Conservation (phyloP, 1,139 yeast species). For the Debaryomyces psychrophilus region DNA sequence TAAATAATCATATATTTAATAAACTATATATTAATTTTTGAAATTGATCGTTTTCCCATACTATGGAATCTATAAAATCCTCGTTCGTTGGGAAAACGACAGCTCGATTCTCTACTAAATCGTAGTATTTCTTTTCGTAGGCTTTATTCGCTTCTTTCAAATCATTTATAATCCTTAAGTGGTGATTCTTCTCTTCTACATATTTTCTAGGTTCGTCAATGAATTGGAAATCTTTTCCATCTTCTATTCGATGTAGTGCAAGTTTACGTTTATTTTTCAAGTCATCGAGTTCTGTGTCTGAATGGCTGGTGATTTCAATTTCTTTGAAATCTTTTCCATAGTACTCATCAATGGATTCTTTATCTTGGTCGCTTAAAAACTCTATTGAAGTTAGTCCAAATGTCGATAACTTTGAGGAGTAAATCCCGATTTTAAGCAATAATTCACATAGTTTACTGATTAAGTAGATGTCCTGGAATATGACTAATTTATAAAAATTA, state of each 20-base stretch:
- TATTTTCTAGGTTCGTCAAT: conserved; percentile 9
- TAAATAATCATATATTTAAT: conserved; percentile 24
- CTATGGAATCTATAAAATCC: conserved; percentile 22
- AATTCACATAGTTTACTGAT: conserved; percentile 22
- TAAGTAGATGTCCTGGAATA: conserved; percentile 21
- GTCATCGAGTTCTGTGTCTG: neutral
- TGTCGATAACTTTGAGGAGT: conserved; percentile 24
- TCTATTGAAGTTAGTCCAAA: conserved; percentile 25
- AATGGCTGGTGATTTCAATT: conserved; percentile 5
- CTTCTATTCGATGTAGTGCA: conserved; percentile 6
- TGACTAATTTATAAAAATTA: conserved; percentile 19
- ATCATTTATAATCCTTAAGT: conserved; percentile 10
- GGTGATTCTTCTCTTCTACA: conserved; percentile 7
- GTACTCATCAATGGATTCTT: conserved; percentile 16
- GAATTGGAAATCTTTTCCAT: conserved; percentile 9
- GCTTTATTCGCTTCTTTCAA: conserved; percentile 9
- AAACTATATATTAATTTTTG: conserved; percentile 21
- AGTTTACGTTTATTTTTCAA: conserved; percentile 3
- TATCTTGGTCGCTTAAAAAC: conserved; percentile 23
- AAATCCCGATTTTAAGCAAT: conserved; percentile 24
- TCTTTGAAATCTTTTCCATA: conserved; percentile 13
- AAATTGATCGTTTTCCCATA: conserved; percentile 28
- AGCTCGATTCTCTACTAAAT: conserved; percentile 6
- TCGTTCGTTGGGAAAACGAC: conserved; percentile 16
- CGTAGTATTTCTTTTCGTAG: conserved; percentile 8